These are phyloP conservation scores for Blastocystis hominis DNA, from an alignment of 352 stramenopile species.

Conservation along the genomic window DNA sequence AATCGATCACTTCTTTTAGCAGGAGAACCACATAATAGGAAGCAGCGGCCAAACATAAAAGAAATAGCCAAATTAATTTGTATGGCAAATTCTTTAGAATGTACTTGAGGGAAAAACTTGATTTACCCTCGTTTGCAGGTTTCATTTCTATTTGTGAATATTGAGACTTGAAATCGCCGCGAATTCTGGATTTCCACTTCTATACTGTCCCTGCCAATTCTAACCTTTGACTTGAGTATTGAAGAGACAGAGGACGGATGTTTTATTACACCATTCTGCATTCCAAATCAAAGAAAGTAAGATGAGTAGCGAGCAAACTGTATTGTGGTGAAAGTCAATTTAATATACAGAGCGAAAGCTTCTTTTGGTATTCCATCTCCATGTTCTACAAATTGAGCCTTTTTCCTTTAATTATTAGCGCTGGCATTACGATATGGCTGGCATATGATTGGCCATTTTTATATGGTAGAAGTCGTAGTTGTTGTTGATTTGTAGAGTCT, in stretches of 20 bases:
- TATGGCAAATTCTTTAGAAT: not conserved
- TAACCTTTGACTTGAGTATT: too few relatives aligned
- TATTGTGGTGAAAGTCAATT: not conserved
- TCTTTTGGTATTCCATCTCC: conserved; percentile 48
- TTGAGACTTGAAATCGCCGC: not conserved
- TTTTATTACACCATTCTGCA: too few relatives aligned
- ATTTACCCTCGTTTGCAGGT: not conserved
- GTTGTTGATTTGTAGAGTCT: not conserved
- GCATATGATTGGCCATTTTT: conserved; percentile 27
- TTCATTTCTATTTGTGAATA: not conserved
- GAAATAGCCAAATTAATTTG: not conserved
- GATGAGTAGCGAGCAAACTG: not conserved
- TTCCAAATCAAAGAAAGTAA: not conserved
- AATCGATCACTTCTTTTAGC: not conserved
- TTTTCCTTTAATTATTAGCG: not conserved
- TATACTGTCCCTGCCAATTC: too few relatives aligned
- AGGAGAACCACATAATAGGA: not conserved
- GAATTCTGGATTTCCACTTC: not conserved
- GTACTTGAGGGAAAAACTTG: not conserved
- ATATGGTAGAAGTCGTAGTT: not conserved
- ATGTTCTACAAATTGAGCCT: conserved; percentile 56
- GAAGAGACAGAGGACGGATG: too few relatives aligned
- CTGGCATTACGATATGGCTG: not conserved
- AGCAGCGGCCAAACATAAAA: not conserved
- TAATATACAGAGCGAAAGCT: not conserved